These are phyloP conservation scores for Solanum lycopersicoides DNA, from an alignment of 257 asterid species.

Conservation along the genomic window DNA sequence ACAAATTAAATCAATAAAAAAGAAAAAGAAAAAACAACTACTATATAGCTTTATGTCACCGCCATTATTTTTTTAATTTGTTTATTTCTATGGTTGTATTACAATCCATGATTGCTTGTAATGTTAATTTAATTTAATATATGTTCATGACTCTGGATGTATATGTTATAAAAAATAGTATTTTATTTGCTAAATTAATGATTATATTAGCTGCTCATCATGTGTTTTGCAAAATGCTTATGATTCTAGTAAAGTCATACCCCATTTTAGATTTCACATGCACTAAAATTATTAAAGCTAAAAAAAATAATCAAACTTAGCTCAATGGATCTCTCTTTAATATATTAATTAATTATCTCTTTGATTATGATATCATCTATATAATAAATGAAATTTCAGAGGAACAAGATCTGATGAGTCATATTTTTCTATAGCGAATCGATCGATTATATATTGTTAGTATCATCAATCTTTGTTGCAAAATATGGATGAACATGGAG, in stretches of 20 bases:
- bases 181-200: background rate
- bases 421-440: background rate
- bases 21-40: background rate
- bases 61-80: background rate
- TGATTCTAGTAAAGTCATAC: background rate
- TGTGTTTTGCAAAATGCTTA: slow-evolving; percentile 8
- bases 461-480: background rate
- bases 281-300: background rate
- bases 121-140: background rate
- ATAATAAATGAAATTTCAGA: slow-evolving; percentile 7
- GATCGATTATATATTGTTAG: background rate
- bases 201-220: slow-evolving; percentile 4
- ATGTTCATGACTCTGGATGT: background rate
- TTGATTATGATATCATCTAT: background rate
- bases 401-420: slow-evolving; percentile 44
- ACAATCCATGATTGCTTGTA: background rate
- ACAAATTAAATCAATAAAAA: background rate
- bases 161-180: background rate
- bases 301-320: background rate
- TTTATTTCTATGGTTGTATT: background rate
- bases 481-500: slow-evolving; percentile 42
- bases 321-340: background rate
- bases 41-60: background rate
- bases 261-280: background rate
- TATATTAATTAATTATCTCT: background rate